Percentiles rank a stretch among this genome's conserved stretches.
Evolutionary conservation across 345 rosid species (phyloP).

Genomic region (Reutealis trisperma): DNA sequence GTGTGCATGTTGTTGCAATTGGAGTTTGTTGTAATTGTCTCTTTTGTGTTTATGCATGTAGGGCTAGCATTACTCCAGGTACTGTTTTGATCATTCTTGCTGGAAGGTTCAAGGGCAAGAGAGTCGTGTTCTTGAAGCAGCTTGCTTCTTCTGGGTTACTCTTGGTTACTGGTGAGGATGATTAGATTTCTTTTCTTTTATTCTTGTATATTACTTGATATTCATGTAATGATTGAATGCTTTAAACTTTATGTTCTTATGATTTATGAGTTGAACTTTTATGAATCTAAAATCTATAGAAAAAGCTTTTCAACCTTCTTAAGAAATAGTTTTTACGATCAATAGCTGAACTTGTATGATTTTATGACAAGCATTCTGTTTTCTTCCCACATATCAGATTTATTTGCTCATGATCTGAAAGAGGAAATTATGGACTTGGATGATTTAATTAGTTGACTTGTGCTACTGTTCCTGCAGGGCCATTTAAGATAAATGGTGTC

Average conservation of each 20-base stretch:
- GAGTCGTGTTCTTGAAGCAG: conserved; percentile 80
- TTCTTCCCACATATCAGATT: background rate
- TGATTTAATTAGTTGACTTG: background rate
- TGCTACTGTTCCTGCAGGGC: conserved; percentile 39
- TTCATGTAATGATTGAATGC: too few relatives aligned
- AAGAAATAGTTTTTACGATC: too few relatives aligned
- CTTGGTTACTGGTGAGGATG: conserved; percentile 61
- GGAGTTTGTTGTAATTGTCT: background rate
- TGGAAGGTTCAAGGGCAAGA: conserved; percentile 88
- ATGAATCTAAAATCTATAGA: too few relatives aligned
- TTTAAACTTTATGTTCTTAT: too few relatives aligned
- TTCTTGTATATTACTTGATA: background rate
- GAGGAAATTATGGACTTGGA: background rate
- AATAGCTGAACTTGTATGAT: too few relatives aligned
- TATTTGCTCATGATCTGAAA: background rate
- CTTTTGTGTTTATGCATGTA: conserved; percentile 14
- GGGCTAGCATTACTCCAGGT: conserved; percentile 74
- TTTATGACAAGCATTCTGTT: too few relatives aligned
- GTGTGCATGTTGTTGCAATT: background rate
- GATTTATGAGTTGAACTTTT: too few relatives aligned
- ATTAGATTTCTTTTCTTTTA: background rate
- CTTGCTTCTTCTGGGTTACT: conserved; percentile 72
- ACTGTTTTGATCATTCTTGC: conserved; percentile 71
- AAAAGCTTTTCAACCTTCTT: too few relatives aligned
- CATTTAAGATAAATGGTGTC: conserved; percentile 73